A percentile compares a stretch with the other conserved stretches of the same genome.
Evolutionary conservation across 768 basidiomycete genomes (phyloP).

Genomic region (Imleria badia): DNA sequence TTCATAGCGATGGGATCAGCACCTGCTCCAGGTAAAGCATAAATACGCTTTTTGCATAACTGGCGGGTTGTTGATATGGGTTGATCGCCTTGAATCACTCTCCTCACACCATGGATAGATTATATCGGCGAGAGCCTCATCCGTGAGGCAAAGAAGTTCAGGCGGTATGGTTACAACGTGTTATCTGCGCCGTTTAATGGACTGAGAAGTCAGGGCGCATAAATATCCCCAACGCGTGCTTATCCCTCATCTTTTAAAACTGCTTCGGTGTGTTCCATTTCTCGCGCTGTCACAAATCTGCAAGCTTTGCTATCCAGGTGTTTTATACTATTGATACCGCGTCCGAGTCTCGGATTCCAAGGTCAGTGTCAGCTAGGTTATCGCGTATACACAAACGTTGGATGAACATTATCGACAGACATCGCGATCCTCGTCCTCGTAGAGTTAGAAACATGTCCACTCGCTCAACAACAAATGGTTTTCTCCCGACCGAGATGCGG

Average conservation of each 20-base stretch:
- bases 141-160: slow-evolving; percentile 19
- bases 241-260: slow-evolving; percentile 11
- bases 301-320: slow-evolving; percentile 4
- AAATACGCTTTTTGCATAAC: too few species aligned
- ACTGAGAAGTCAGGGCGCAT: slow-evolving; percentile 8
- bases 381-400: background rate
- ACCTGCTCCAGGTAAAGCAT: too few species aligned
- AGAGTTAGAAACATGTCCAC: background rate
- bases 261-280: slow-evolving; percentile 12
- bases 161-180: slow-evolving; percentile 15
- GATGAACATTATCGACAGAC: background rate
- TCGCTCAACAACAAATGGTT: background rate
- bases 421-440: background rate
- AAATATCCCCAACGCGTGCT: slow-evolving; percentile 16
- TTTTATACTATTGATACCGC: slow-evolving; percentile 11
- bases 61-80: too few species aligned
- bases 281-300: slow-evolving; percentile 3
- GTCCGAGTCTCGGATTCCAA: slow-evolving; percentile 2
- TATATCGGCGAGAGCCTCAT: background rate
- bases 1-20: too few species aligned
- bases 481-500: background rate
- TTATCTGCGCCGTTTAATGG: slow-evolving; percentile 5
- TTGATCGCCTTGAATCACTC: too few species aligned
- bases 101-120: background rate
- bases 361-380: background rate